Evolutionary conservation across 257 asterid species (phyloP).

Genomic region (Leonotis leonurus): DNA sequence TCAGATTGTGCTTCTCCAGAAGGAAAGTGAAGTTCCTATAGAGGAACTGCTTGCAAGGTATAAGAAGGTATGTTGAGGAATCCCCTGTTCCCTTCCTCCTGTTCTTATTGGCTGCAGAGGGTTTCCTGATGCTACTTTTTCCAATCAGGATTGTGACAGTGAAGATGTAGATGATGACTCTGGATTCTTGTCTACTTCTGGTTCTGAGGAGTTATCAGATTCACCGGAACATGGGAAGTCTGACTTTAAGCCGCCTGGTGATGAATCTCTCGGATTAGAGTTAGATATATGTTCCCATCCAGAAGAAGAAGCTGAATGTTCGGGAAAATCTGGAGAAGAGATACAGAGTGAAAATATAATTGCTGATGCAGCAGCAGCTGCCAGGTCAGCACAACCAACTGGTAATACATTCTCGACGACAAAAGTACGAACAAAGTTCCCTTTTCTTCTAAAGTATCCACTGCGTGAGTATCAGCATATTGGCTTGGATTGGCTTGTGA

Average conservation of each 20-base stretch:
- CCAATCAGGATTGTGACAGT: slow-evolving; percentile 45
- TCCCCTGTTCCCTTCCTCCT: slow-evolving; percentile 5
- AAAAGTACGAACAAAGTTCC: slow-evolving; percentile 91
- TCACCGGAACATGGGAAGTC: slow-evolving; percentile 38
- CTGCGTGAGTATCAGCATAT: slow-evolving; percentile 98
- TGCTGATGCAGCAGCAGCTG: slow-evolving; percentile 99
- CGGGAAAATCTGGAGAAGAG: slow-evolving; percentile 52
- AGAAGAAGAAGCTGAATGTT: slow-evolving; percentile 42
- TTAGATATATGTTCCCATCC: slow-evolving; percentile 26
- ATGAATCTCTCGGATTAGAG: slow-evolving; percentile 33
- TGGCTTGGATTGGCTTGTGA: slow-evolving; percentile 99
- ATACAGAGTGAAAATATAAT: slow-evolving; percentile 55
- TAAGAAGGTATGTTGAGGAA: slow-evolving; percentile 61
- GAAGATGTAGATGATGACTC: slow-evolving; percentile 39
- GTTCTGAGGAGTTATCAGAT: slow-evolving; percentile 47
- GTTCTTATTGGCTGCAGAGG: slow-evolving; percentile 11
- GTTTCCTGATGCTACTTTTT: slow-evolving; percentile 22
- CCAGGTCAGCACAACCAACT: slow-evolving; percentile 97
- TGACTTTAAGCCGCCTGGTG: slow-evolving; percentile 34
- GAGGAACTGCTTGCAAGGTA: slow-evolving; percentile 93
- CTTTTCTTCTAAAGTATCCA: slow-evolving; percentile 92
- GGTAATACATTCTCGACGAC: slow-evolving; percentile 96
- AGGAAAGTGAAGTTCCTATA: slow-evolving; percentile 81
- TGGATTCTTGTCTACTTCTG: slow-evolving; percentile 42
- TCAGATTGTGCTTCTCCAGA: slow-evolving; percentile 81